Evolutionary conservation across 768 basidiomycete genomes (phyloP).

Genomic region (Phylloporus sp.): DNA sequence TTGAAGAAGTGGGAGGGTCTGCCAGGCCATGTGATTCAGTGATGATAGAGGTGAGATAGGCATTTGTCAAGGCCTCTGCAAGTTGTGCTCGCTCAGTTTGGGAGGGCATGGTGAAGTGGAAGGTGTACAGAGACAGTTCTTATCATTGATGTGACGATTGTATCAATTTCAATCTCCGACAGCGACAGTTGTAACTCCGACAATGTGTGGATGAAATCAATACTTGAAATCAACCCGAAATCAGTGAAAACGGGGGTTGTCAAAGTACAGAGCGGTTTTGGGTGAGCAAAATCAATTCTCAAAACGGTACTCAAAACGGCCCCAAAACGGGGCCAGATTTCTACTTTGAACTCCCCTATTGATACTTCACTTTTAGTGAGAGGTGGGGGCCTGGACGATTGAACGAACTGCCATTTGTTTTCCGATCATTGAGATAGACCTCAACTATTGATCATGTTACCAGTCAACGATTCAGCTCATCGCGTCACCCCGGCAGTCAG

Average conservation of each 20-base stretch:
- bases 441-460: too few species aligned
- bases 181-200: not conserved
- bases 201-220: not conserved
- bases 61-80: not conserved
- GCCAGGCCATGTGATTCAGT: not conserved
- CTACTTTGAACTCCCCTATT: too few species aligned
- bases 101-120: not conserved
- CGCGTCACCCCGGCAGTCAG: too few species aligned
- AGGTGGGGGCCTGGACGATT: too few species aligned
- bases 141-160: not conserved
- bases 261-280: not conserved
- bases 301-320: too few species aligned
- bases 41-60: not conserved
- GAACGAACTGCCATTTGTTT: too few species aligned
- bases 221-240: not conserved
- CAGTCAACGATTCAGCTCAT: too few species aligned
- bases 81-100: not conserved
- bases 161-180: not conserved
- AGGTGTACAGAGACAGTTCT: not conserved
- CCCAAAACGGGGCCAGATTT: too few species aligned
- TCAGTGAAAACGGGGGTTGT: not conserved
- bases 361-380: too few species aligned
- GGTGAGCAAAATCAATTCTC: too few species aligned
- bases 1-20: not conserved
- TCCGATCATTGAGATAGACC: too few species aligned